phyloP scores from a whole-genome alignment of 441 rosid genomes.

The Rhodomyrtus psidioides region DNA sequence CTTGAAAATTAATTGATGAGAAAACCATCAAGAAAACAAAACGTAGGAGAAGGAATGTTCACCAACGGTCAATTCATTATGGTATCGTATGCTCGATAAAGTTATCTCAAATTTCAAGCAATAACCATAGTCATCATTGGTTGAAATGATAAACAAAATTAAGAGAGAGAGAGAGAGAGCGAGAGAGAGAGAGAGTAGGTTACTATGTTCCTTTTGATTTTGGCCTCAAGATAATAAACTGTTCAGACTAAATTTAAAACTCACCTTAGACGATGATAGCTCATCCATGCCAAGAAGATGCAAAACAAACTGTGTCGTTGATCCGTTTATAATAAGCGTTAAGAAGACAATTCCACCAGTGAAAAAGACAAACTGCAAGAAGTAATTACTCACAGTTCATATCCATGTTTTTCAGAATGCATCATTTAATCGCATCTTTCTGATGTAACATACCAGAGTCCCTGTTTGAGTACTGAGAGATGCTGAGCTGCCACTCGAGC shows the following conservation, averaged over 20 bases:
- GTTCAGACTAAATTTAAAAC: constrained; percentile 4
- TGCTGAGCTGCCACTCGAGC: constrained; percentile 43
- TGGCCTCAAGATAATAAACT: not conserved
- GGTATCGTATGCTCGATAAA: not conserved
- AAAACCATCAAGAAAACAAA: not conserved
- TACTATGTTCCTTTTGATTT: not conserved
- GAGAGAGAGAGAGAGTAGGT: not conserved
- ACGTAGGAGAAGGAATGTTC: not conserved
- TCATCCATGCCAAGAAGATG: constrained; percentile 65
- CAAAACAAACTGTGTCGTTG: constrained; percentile 74
- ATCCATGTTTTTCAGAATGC: not conserved
- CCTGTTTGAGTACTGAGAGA: constrained; percentile 65
- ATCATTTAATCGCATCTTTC: not conserved
- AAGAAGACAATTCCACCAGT: constrained; percentile 95
- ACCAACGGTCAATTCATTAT: not conserved
- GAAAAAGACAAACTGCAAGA: constrained; percentile 74
- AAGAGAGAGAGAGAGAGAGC: too few relatives aligned
- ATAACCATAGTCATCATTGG: not conserved
- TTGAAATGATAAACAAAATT: not conserved
- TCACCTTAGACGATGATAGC: constrained; percentile 71
- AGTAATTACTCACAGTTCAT: not conserved
- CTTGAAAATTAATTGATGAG: not conserved
- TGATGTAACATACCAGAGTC: constrained; percentile 51
- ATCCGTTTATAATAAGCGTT: constrained; percentile 83
- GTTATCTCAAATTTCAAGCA: not conserved